Evolutionary conservation across 1,139 yeast genomes (phyloP), one percentile per base, ranked within the genome.

Genomic region (Yamadazyma epiphylla): DNA sequence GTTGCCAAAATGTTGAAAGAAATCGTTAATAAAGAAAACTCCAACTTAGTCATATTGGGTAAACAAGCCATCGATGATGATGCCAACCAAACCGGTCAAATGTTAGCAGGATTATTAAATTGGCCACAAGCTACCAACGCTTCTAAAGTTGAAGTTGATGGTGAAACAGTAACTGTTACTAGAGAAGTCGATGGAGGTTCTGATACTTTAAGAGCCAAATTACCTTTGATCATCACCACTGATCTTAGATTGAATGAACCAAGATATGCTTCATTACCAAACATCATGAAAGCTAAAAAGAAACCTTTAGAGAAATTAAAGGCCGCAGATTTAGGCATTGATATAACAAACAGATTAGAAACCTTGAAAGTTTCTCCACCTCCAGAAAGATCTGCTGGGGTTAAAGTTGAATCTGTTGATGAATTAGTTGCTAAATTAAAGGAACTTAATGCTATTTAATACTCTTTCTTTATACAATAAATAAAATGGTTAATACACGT

Each of bases 71-170:
- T 91, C 48, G 98, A 91, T 58, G 94, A 88, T 48, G 98, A 91
- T 53, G 71, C 86, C 29, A 87, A 86, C 58, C 96, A 89, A 59
- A 89, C 96, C n/a, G 98, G 98, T 15, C 97, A 89, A 60, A 86
- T 91, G 78, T 74, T 91, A 36, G 97, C 96, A 2, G 97, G 96
- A 5, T 66, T 91, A 42, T 73, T 91, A 58, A 77, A 81, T 50
- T 91, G 98, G 98, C 95, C 97, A 12, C 98, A 91, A 60, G 97
- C 96, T 22, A 89, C 96, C 26, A 86, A 88, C 54, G 98, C 97
- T 6, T 82, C 95, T 29, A 84, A 87, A 58, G 94, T 91, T 21
- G 84, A 73, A 32, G 55, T 86, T 16, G 74, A 68, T 25, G 77
- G 75, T 17, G 79, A 74, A 30, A 58, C 60, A 32, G 82, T 87